Percentiles rank a stretch among this genome's conserved stretches.
These are phyloP conservation scores for Sequoia sempervirens DNA, from an alignment of 75 land plant species.

Conservation along the genomic window DNA sequence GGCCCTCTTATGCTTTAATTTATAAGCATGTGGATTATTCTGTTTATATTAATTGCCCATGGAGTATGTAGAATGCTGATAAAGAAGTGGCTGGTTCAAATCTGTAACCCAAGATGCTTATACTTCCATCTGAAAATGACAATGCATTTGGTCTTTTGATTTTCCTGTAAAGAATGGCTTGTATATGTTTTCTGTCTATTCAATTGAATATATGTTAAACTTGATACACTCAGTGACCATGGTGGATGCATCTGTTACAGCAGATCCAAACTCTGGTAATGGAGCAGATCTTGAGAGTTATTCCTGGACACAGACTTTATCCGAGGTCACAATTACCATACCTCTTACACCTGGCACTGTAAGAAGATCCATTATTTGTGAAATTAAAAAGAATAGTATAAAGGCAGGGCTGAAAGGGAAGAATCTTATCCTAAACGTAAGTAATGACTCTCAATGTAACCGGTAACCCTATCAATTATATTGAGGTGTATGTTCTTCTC, in stretches of 20 bases:
- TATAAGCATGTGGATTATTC: neutral
- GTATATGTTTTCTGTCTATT: neutral
- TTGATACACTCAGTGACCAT: slow-evolving; percentile 3
- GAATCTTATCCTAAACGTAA: slow-evolving; percentile 68
- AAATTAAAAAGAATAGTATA: slow-evolving; percentile 78
- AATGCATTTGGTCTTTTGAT: neutral
- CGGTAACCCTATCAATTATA: neutral
- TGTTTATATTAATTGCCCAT: neutral
- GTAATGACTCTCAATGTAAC: neutral
- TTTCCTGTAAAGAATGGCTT: neutral
- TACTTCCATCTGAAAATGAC: neutral
- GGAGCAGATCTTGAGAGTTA: slow-evolving; percentile 86
- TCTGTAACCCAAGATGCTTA: neutral
- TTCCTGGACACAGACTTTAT: slow-evolving; percentile 77
- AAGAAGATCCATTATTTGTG: slow-evolving; percentile 62
- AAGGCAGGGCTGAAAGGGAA: slow-evolving; percentile 91
- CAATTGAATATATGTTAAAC: neutral
- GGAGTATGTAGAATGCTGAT: neutral
- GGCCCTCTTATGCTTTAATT: neutral
- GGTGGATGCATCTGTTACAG: neutral
- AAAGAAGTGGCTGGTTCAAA: neutral
- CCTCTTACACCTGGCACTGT: slow-evolving; percentile 75
- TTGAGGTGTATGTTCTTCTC: neutral
- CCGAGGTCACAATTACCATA: slow-evolving; percentile 67
- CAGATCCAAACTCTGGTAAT: slow-evolving; percentile 82